Percentiles rank a stretch among this genome's conserved stretches.
Evolutionary conservation across 495 filamentous ascomycete species (phyloP).

Genomic region (Aspergillus homomorphus): DNA sequence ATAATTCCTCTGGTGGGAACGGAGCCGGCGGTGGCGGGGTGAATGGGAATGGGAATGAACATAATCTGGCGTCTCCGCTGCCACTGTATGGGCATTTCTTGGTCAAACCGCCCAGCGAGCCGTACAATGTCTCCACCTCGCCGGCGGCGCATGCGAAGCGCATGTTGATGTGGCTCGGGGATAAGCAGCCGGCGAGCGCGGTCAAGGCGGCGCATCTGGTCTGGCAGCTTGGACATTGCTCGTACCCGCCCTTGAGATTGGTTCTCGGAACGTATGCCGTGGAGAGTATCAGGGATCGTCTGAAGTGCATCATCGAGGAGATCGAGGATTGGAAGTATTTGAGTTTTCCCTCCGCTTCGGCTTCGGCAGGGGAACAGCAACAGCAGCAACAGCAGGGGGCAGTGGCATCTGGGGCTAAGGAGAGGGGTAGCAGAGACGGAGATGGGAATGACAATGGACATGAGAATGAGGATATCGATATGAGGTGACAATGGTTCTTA

Average conservation of each 20-base stretch:
- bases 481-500: background rate
- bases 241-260: conserved; percentile 80
- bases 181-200: conserved; percentile 86
- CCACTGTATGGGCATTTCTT: conserved; percentile 88
- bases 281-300: conserved; percentile 85
- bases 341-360: conserved; percentile 43
- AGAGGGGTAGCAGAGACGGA: too few species aligned
- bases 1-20: too few species aligned
- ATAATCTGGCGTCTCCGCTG: conserved; percentile 49
- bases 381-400: background rate
- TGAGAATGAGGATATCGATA: background rate
- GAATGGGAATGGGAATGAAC: conserved; percentile 25
- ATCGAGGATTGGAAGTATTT: conserved; percentile 88
- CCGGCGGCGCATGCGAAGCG: conserved; percentile 87
- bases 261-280: conserved; percentile 90
- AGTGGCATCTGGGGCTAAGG: background rate
- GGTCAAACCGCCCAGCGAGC: conserved; percentile 78
- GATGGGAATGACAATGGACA: background rate
- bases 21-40: too few species aligned
- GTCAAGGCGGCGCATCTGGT: conserved; percentile 93
- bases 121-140: conserved; percentile 70
- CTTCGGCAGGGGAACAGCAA: conserved; percentile 27
- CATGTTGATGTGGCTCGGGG: conserved; percentile 93
- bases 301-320: conserved; percentile 90
- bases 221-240: conserved; percentile 94